These are phyloP conservation scores for Mesostigma viride DNA, from an alignment of 139 green algal genomes.

Conservation along the genomic window DNA sequence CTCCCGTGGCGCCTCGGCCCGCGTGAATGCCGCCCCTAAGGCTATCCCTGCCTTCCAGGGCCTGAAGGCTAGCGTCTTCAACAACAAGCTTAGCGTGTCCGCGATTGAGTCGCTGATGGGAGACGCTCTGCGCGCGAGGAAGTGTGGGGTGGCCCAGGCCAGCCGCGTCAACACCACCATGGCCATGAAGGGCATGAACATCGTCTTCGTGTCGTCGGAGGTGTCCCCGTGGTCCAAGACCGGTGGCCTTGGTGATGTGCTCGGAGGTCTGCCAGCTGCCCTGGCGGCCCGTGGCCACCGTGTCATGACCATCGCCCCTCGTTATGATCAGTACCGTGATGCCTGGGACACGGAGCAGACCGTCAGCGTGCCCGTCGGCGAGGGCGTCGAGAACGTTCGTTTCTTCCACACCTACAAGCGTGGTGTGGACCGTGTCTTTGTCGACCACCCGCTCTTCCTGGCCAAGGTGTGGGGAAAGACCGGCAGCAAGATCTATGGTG, in stretches of 20 bases:
- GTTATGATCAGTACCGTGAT: constrained; percentile 93
- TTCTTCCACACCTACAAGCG: constrained; percentile 95
- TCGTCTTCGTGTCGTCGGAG: constrained; percentile 57
- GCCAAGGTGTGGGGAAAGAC: constrained; percentile 93
- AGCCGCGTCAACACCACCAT: background rate
- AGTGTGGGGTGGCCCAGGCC: constrained; percentile 7
- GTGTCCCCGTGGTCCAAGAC: constrained; percentile 77
- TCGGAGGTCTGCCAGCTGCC: constrained; percentile 67
- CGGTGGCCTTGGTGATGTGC: constrained; percentile 69
- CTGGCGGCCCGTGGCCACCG: constrained; percentile 79
- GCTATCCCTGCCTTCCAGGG: background rate
- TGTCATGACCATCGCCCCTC: constrained; percentile 84
- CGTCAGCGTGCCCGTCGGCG: constrained; percentile 26
- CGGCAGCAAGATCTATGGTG: constrained; percentile 90
- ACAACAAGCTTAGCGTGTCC: background rate
- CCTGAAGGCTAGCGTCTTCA: background rate
- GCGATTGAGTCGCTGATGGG: background rate
- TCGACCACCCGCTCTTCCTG: constrained; percentile 90
- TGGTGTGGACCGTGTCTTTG: constrained; percentile 91
- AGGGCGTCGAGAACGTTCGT: constrained; percentile 48
- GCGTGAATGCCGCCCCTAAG: background rate
- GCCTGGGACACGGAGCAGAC: constrained; percentile 79
- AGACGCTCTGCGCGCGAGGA: background rate
- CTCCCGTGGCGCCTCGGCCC: background rate
- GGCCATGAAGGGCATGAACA: constrained; percentile 41